Base-by-base conservation (phyloP, 176 grass and related monocot species). In the Bothriochloa decipiens region DNA sequence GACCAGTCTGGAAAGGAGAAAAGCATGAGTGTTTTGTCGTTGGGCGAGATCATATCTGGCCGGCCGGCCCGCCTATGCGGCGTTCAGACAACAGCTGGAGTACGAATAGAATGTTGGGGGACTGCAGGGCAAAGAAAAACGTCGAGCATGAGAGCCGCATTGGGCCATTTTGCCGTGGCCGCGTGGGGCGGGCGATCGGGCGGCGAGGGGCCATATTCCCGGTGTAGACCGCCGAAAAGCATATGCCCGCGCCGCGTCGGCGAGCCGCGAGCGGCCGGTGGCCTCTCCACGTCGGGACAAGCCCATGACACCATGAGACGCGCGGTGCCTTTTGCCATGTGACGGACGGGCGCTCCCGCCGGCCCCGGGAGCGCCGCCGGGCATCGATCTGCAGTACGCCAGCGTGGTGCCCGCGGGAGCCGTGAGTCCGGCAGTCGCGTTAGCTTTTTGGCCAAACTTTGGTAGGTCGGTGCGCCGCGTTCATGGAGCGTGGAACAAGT, bases 281-380 rank as follows among this genome's bases (percentile, higher is more conserved):
- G 53, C 65, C 55, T 70, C 72, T 82, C 88, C 57, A 57, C 79
- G 83, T 78, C 79, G 46, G 26, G 88, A 78, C 79, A 78, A 72
- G 36, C 53, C 78, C 65, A 60, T 60, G 17, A 23, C 57, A 7
- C 20, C 22, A 77, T 62, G 77, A 25, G 88, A 83, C 88, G 73
- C 6, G 3, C 43, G 26, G 29, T 8, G 45, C 73, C 88, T 86
- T 90, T 65, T 11, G 33, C 39, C 69, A 77, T 65, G 88, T 65
- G 86, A 13, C 53, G 39, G 39, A 8, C 15, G 27, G 40, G 17
- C 66, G 65, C 15, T 25, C 9, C 8, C 8, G 1, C 8, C 13
- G 2, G 62, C 49, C 1, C 8, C 22, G n/a, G 57, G 25, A 22
- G 20, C 13, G 68, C 68, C 37, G 68, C n/a, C n/a, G n/a, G n/a